A percentile compares a stretch with the other conserved stretches of the same genome.
Conservation (phyloP, 441 rosid genomes). For the Geranium incanum region DNA sequence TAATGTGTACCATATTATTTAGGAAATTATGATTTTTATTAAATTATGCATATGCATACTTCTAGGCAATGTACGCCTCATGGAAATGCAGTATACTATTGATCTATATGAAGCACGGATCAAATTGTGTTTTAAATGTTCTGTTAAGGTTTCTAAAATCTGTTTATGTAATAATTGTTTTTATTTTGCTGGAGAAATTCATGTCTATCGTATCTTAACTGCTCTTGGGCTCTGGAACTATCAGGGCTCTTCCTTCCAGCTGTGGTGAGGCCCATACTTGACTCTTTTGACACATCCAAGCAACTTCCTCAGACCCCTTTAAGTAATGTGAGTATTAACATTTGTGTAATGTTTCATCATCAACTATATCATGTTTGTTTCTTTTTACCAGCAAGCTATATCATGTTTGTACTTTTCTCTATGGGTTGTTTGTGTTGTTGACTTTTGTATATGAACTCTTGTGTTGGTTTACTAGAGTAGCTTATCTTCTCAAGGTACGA, state of each 20-base stretch:
- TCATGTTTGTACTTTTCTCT: background rate
- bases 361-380: background rate
- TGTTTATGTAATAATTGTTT: background rate
- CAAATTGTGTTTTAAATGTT: background rate
- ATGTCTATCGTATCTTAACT: background rate
- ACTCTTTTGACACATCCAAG: conserved; percentile 76
- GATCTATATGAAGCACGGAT: background rate
- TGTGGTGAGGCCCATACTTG: conserved; percentile 82
- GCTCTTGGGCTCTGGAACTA: conserved; percentile 16
- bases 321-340: conserved; percentile 50
- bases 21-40: background rate
- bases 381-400: background rate
- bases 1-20: background rate
- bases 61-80: background rate
- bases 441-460: background rate
- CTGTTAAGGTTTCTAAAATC: background rate
- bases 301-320: conserved; percentile 65
- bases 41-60: background rate
- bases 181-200: background rate
- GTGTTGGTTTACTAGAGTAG: background rate
- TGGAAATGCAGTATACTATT: background rate
- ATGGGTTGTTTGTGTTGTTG: background rate
- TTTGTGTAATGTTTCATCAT: conserved; percentile 3
- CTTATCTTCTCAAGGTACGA: background rate
- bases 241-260: conserved; percentile 94